Evolutionary conservation across 1,284 basidiomycete species (phyloP).

Genomic region (Sporisorium graminicola): DNA sequence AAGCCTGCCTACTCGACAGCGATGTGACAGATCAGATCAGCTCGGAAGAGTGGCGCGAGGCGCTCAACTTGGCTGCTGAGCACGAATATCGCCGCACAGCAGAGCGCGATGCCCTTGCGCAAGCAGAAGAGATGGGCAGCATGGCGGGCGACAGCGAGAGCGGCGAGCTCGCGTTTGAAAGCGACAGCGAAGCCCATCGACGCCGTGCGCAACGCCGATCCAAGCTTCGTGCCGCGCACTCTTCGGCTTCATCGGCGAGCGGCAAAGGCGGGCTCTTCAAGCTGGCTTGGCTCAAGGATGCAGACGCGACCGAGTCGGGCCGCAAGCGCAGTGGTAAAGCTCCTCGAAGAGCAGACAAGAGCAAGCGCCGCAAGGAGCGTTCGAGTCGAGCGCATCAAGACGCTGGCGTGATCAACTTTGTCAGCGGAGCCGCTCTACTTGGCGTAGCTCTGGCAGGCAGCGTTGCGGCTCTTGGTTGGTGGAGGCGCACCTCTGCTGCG

Average conservation of each 20-base stretch:
- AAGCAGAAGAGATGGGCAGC: conserved; percentile 53
- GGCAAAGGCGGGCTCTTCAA: conserved; percentile 25
- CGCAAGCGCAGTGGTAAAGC: conserved; percentile 30
- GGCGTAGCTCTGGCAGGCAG: conserved; percentile 51
- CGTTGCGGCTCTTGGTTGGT: conserved; percentile 51
- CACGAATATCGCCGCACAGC: conserved; percentile 23
- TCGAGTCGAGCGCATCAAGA: conserved; percentile 22
- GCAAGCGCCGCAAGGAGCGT: conserved; percentile 33
- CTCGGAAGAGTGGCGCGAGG: conserved; percentile 41
- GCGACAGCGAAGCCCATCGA: conserved; percentile 40
- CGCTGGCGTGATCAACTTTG: conserved; percentile 48
- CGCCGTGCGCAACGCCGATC: conserved; percentile 22
- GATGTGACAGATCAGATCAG: conserved; percentile 28
- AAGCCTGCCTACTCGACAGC: conserved; percentile 39
- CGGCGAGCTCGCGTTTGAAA: conserved; percentile 48
- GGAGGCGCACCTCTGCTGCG: conserved; percentile 46
- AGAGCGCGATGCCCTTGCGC: conserved; percentile 33
- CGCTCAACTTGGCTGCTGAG: conserved; percentile 29
- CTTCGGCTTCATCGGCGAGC: conserved; percentile 8
- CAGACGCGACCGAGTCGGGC: conserved; percentile 8
- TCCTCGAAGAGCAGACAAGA: conserved; percentile 17
- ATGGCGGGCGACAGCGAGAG: conserved; percentile 44
- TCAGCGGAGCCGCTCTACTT: conserved; percentile 52
- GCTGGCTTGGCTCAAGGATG: conserved; percentile 18
- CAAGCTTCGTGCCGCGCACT: conserved; percentile 4